Evolutionary conservation across 208 protist genomes (phyloP), one percentile per base, ranked within the genome.

Genomic region (Acanthamoeba royreba): DNA sequence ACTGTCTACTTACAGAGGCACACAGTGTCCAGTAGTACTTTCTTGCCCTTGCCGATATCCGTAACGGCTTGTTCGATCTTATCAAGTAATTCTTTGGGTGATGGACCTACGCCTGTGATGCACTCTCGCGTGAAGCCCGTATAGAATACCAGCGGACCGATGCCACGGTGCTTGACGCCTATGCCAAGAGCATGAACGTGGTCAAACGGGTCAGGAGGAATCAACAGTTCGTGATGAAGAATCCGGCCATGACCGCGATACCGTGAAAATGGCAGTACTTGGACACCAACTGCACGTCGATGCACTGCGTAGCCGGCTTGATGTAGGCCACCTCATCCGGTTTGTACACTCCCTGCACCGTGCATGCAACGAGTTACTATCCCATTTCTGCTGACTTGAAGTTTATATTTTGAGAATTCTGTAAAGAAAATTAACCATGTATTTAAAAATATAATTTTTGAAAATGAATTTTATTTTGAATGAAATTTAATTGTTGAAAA

Each of bases 41-140:
- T 87, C 47, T 87, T 87, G 42, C 77, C 77, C 47, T 87, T 58
- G 8, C 45, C 4, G 77, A 87, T 87, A 28, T 22, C 55, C 4
- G 28, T 58, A 11, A 87, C 77, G 25, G 77, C 77, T n/a, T 87
- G 28, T 28, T 87, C 46, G 4, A 87, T 87, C 46, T 49, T 87
- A 19, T 49, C 47, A 3, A 87, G 45, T n/a, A 87, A 46, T n/a
- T 87, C 46, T 17, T 87, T 58, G 28, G 77, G 77, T 19, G 77
- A 87, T 49, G 77, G 77, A 15, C 77, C 77, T 31, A 40, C 15
- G 22, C 77, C 77, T 25, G 49, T 35, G 43, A 87, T 87, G 45
- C 77, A 87, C 77, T 87, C 77, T 5, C 77, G 42, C 77, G 77
- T 87, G 77, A 87, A 87, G 47, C 77, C 77, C 22, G 77, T 87